Evolutionary conservation across 805 yeast species (phyloP).

Genomic region (Yamadazyma scolyti): DNA sequence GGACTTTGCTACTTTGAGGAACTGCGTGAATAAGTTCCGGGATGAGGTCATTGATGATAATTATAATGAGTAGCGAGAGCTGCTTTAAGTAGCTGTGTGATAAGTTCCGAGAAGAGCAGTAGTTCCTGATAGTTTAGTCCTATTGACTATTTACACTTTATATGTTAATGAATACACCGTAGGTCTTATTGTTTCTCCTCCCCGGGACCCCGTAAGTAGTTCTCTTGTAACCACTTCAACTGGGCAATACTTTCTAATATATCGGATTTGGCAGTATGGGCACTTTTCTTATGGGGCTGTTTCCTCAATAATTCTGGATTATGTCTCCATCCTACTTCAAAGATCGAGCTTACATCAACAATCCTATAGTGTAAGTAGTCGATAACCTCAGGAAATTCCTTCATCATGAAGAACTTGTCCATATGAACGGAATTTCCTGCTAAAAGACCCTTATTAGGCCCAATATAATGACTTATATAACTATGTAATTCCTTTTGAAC

Average conservation of each 20-base stretch:
- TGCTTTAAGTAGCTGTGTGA: no score
- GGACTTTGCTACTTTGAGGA: constrained; percentile 17
- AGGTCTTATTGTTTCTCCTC: constrained; percentile 9
- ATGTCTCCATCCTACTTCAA: constrained; percentile 78
- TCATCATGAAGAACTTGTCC: constrained; percentile 80
- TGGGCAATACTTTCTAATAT: constrained; percentile 86
- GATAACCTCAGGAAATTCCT: constrained; percentile 77
- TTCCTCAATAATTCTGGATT: constrained; percentile 56
- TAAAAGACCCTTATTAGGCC: constrained; percentile 57
- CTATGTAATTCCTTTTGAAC: constrained; percentile 65
- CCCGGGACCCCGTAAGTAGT: constrained; percentile 46
- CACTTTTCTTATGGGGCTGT: constrained; percentile 60
- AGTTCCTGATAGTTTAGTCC: no score
- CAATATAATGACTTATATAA: constrained; percentile 56
- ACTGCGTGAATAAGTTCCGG: constrained; percentile 16
- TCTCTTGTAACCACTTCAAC: constrained; percentile 68
- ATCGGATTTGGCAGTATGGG: constrained; percentile 87
- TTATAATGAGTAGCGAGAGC: constrained; percentile 17
- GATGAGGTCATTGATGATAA: constrained; percentile 26
- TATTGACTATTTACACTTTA: no score
- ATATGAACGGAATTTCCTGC: constrained; percentile 93
- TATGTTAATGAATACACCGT: no score
- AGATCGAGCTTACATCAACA: constrained; percentile 83
- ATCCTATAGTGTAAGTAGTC: constrained; percentile 67
- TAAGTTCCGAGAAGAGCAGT: no score